Evolutionary conservation across 2,329 filamentous ascomycete genomes (phyloP).

Genomic region (Chaetomium sp.): DNA sequence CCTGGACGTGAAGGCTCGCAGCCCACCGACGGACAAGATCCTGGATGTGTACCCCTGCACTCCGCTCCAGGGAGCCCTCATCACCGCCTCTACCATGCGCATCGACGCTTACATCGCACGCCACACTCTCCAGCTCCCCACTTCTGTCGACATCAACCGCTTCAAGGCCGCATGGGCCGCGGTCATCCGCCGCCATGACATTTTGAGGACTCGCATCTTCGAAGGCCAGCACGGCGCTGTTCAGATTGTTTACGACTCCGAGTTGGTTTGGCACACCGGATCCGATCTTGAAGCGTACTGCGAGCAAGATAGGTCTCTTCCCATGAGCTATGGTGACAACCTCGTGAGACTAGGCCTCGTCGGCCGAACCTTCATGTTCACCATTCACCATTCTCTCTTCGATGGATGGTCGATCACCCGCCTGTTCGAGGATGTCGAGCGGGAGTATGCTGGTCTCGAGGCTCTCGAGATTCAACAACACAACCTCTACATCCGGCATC

Average conservation of each 20-base stretch:
- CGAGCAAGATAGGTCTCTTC: slow-evolving; percentile 9
- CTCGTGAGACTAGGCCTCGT: slow-evolving; percentile 18
- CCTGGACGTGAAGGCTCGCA: slow-evolving; percentile 6
- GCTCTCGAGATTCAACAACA: slow-evolving; percentile 4
- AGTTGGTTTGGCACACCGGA: slow-evolving; percentile 5
- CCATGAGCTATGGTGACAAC: slow-evolving; percentile 21
- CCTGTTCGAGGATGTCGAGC: slow-evolving; percentile 20
- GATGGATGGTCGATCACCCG: slow-evolving; percentile 22
- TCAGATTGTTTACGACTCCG: slow-evolving; percentile 15
- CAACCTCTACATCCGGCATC: slow-evolving; percentile 17
- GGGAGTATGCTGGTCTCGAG: slow-evolving; percentile 13
- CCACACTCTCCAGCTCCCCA: slow-evolving; percentile 11
- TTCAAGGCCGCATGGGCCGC: slow-evolving; percentile 20
- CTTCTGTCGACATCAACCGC: slow-evolving; percentile 9
- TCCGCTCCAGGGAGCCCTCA: slow-evolving; percentile 21
- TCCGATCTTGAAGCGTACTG: neutral
- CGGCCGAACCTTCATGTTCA: slow-evolving; percentile 14
- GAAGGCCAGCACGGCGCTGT: slow-evolving; percentile 14
- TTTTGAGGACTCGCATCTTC: slow-evolving; percentile 19
- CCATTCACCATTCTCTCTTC: slow-evolving; percentile 24
- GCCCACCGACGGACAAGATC: neutral
- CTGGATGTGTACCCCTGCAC: slow-evolving; percentile 22
- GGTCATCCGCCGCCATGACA: slow-evolving; percentile 4
- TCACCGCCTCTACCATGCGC: slow-evolving; percentile 18
- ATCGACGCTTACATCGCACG: slow-evolving; percentile 19